Evolutionary conservation across 1,284 basidiomycete genomes (phyloP).

Genomic region (Leccinum pachyderme): DNA sequence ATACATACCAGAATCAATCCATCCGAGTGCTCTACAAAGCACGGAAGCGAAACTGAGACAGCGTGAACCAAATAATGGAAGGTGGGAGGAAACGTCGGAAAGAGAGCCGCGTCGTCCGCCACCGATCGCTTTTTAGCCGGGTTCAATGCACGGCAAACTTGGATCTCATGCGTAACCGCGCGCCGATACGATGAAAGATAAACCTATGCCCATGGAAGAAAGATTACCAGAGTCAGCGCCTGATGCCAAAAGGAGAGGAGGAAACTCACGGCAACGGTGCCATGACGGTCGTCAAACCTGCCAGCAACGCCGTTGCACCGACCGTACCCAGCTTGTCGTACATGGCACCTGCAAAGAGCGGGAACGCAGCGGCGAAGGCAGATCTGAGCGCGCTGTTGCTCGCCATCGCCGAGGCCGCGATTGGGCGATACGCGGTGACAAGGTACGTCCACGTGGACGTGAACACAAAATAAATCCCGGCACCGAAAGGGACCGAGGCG

Average conservation of each 20-base stretch:
- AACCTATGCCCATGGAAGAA: constrained; percentile 27
- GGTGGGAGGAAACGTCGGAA: neutral
- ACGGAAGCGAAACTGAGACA: neutral
- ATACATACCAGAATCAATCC: neutral
- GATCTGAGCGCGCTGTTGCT: constrained; percentile 68
- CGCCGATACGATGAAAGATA: constrained; percentile 38
- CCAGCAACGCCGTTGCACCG: constrained; percentile 75
- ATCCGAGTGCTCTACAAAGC: neutral
- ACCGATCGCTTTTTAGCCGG: neutral
- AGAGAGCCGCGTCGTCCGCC: neutral
- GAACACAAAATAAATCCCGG: neutral
- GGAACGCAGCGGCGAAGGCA: constrained; percentile 70
- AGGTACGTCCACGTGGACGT: neutral
- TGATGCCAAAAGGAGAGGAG: neutral
- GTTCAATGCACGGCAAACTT: constrained; percentile 32
- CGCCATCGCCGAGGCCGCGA: constrained; percentile 77
- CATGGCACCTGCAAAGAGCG: constrained; percentile 65
- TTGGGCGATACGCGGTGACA: constrained; percentile 68
- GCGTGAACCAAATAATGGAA: neutral
- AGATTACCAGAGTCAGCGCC: constrained; percentile 5
- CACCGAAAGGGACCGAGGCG: neutral
- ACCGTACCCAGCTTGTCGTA: constrained; percentile 62
- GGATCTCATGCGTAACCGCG: constrained; percentile 33
- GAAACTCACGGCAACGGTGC: constrained; percentile 66
- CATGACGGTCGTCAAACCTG: constrained; percentile 65